phyloP scores from a whole-genome alignment of 495 filamentous ascomycete species.

The Haplographium delicatum region DNA sequence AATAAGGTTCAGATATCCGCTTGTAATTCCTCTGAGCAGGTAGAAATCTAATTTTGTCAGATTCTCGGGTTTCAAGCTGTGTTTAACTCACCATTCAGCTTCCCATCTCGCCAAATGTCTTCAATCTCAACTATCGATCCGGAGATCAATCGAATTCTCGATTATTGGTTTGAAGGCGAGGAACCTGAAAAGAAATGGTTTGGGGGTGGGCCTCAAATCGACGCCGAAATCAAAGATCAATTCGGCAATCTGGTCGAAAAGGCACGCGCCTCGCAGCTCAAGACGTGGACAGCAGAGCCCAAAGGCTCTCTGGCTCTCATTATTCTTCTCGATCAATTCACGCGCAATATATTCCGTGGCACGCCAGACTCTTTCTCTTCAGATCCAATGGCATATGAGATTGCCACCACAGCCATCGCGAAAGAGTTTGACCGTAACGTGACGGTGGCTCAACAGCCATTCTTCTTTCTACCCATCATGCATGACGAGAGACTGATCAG shows the following conservation, averaged over 20 bases:
- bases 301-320: constrained; percentile 18
- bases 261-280: constrained; percentile 12
- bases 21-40: too few species aligned
- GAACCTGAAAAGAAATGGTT: constrained; percentile 12
- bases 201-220: constrained; percentile 6
- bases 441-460: constrained; percentile 23
- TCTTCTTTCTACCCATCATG: constrained; percentile 34
- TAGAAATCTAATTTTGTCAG: background rate
- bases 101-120: constrained; percentile 7
- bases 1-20: background rate
- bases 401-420: constrained; percentile 26
- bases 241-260: constrained; percentile 11
- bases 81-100: constrained; percentile 1
- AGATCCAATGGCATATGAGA: constrained; percentile 29
- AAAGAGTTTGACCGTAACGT: constrained; percentile 29
- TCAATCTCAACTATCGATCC: constrained; percentile 1
- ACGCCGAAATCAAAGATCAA: constrained; percentile 16
- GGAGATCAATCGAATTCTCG: constrained; percentile 8
- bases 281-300: constrained; percentile 12
- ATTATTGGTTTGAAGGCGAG: constrained; percentile 13
- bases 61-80: constrained; percentile 10
- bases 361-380: constrained; percentile 20
- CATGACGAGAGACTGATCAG: constrained; percentile 31
- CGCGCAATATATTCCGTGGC: constrained; percentile 19
- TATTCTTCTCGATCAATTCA: constrained; percentile 21